These are phyloP conservation scores for Lolium multiflorum DNA, from an alignment of 176 grass and related monocot species.

Conservation along the genomic window DNA sequence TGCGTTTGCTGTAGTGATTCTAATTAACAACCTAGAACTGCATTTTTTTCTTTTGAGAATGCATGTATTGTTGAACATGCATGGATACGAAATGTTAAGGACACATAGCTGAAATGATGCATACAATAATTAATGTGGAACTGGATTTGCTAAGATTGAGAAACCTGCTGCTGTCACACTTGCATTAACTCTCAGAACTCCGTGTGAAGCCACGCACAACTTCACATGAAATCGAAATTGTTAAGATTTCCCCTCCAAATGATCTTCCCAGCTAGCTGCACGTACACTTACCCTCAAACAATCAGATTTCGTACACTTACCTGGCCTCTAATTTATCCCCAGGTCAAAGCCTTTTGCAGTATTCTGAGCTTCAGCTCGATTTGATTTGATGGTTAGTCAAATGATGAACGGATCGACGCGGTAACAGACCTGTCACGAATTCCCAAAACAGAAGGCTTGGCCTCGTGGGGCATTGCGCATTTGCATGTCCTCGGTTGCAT, in stretches of 20 bases:
- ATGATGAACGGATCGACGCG: conserved; percentile 37
- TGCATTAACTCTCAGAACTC: background rate
- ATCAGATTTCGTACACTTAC: conserved; percentile 14
- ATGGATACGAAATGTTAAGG: too few relatives aligned
- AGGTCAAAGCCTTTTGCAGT: conserved; percentile 45
- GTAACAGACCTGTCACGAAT: conserved; percentile 36
- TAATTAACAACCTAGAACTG: too few relatives aligned
- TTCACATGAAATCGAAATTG: background rate
- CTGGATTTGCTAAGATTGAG: background rate
- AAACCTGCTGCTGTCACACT: background rate
- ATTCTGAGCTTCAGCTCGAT: conserved; percentile 2
- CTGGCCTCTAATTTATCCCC: background rate
- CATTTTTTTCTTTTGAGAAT: too few relatives aligned
- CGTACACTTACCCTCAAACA: background rate
- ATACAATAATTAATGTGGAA: too few relatives aligned
- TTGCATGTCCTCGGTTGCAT: background rate
- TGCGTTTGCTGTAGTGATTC: too few relatives aligned
- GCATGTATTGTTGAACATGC: too few relatives aligned
- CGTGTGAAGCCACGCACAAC: background rate
- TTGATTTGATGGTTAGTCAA: conserved; percentile 43
- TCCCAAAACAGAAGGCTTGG: background rate
- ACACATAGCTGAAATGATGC: too few relatives aligned
- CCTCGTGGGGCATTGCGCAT: conserved; percentile 19
- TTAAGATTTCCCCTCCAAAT: conserved; percentile 34
- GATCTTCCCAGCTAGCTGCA: conserved; percentile 8